phyloP scores from a whole-genome alignment of 2,329 filamentous ascomycete species.

The Emmonsiellopsis sp. region DNA sequence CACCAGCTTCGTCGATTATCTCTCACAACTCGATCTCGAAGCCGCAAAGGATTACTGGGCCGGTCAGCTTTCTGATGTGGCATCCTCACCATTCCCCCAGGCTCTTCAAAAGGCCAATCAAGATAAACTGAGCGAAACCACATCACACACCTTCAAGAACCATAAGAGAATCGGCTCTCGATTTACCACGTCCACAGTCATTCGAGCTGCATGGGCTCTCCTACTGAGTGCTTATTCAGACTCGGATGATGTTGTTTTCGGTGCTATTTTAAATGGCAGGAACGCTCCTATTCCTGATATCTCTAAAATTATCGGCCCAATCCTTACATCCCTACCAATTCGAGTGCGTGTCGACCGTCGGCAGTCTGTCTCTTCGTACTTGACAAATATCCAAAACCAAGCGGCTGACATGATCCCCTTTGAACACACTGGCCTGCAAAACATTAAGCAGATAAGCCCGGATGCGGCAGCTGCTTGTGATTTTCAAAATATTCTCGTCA shows the following conservation, averaged over 20 bases:
- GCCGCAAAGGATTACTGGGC: not conserved
- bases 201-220: constrained; percentile 31
- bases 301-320: constrained; percentile 31
- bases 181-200: constrained; percentile 21
- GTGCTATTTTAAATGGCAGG: constrained; percentile 31
- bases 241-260: constrained; percentile 32
- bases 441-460: constrained; percentile 42
- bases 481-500: constrained; percentile 32
- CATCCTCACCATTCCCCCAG: constrained; percentile 6
- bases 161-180: constrained; percentile 3
- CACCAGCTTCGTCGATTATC: constrained; percentile 16
- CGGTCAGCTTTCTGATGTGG: not conserved
- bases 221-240: constrained; percentile 25
- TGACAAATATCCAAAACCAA: constrained; percentile 45
- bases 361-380: constrained; percentile 35
- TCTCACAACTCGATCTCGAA: not conserved
- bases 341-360: constrained; percentile 22
- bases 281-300: constrained; percentile 28
- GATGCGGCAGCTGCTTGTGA: constrained; percentile 30
- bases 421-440: constrained; percentile 45
- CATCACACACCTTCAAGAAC: not conserved
- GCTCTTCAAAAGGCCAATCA: constrained; percentile 7
- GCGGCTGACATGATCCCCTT: constrained; percentile 47
- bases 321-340: constrained; percentile 32
- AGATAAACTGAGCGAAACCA: constrained; percentile 6